Evolutionary conservation across 768 basidiomycete genomes (phyloP).

Genomic region (Harrya chromipes): DNA sequence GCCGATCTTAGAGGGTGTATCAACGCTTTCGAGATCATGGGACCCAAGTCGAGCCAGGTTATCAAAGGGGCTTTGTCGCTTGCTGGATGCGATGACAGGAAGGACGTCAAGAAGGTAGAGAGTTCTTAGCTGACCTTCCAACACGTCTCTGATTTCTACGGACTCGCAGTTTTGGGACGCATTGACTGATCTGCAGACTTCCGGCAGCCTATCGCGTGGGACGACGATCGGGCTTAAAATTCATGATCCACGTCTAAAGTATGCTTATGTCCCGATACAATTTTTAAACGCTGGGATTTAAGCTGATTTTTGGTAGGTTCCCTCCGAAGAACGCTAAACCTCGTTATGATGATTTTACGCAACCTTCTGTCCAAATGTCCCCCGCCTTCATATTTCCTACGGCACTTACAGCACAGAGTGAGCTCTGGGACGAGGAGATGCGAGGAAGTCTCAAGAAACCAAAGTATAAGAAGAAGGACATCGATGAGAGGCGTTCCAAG

Average conservation of each 20-base stretch:
- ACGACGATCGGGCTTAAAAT: conserved; percentile 79
- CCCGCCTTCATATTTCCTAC: conserved; percentile 49
- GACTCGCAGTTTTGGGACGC: conserved; percentile 48
- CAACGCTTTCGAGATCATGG: conserved; percentile 87
- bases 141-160: not conserved
- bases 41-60: conserved; percentile 77
- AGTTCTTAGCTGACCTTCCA: not conserved
- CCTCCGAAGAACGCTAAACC: conserved; percentile 75
- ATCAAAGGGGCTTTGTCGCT: conserved; percentile 60
- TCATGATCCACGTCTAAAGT: conserved; percentile 87
- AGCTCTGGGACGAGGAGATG: conserved; percentile 67
- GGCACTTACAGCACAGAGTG: conserved; percentile 54
- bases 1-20: conserved; percentile 67
- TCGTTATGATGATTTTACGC: conserved; percentile 22
- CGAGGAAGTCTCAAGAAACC: conserved; percentile 56
- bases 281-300: not conserved
- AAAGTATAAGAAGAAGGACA: conserved; percentile 74
- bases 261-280: conserved; percentile 17
- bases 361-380: conserved; percentile 26
- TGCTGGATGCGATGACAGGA: conserved; percentile 43
- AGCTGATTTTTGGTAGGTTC: conserved; percentile 48
- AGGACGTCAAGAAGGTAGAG: conserved; percentile 58
- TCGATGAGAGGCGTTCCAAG: conserved; percentile 79
- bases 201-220: conserved; percentile 67
- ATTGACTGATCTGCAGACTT: conserved; percentile 56